These are phyloP conservation scores for Mycosphaerelloides madeirae DNA, from an alignment of 2,329 filamentous ascomycete species.

Conservation along the genomic window DNA sequence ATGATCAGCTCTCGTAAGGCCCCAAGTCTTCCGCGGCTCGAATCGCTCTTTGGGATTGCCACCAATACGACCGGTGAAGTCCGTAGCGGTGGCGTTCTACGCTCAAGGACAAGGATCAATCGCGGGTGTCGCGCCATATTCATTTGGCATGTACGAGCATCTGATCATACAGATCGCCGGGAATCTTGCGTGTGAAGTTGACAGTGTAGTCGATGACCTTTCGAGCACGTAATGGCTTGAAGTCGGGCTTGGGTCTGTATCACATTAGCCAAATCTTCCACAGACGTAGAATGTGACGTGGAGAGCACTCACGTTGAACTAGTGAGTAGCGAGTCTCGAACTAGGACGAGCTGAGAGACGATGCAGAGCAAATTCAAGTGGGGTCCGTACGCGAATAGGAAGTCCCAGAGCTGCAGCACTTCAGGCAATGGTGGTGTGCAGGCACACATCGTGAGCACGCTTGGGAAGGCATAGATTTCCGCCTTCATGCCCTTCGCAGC, in stretches of 20 bases:
- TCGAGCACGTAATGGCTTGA: slow-evolving; percentile 31
- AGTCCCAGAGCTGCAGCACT: slow-evolving; percentile 92
- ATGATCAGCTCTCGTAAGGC: too few species aligned
- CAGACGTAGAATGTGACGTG: neutral
- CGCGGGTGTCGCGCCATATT: slow-evolving; percentile 16
- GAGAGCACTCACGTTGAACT: slow-evolving; percentile 65
- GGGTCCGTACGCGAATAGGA: slow-evolving; percentile 89
- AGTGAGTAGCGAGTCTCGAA: slow-evolving; percentile 75
- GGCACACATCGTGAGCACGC: slow-evolving; percentile 87
- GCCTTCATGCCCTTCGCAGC: slow-evolving; percentile 83
- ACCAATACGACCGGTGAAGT: too few species aligned
- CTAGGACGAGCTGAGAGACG: slow-evolving; percentile 86
- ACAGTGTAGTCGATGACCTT: slow-evolving; percentile 59
- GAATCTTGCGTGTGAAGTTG: slow-evolving; percentile 82
- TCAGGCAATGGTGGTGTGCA: slow-evolving; percentile 94
- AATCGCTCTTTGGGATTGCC: too few species aligned
- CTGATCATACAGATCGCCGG: slow-evolving; percentile 82
- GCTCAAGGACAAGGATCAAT: too few species aligned
- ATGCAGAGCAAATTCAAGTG: slow-evolving; percentile 96
- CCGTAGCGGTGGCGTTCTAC: too few species aligned
- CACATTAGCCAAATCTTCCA: slow-evolving; percentile 37
- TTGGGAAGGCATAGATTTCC: slow-evolving; percentile 94
- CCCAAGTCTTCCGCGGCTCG: too few species aligned
- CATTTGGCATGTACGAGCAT: slow-evolving; percentile 81
- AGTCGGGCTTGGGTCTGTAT: slow-evolving; percentile 63